A percentile compares a stretch with the other conserved stretches of the same genome.
phyloP scores from a whole-genome alignment of 345 rosid genomes.

The Bretschneidera sinensis region DNA sequence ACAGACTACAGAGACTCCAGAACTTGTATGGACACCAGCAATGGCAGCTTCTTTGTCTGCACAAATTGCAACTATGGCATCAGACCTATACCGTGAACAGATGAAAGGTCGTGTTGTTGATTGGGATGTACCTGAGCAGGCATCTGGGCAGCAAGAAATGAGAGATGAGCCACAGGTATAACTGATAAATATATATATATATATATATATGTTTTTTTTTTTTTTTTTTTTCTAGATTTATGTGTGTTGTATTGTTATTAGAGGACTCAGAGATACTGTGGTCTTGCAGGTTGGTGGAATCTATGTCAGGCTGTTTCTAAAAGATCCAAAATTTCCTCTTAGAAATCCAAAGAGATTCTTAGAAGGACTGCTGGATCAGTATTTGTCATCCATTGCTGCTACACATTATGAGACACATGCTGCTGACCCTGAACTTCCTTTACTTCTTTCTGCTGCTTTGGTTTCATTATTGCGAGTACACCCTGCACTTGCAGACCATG shows the following conservation, averaged over 20 bases:
- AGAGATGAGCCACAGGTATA: constrained; percentile 89
- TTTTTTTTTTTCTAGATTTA: neutral
- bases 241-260: too few relatives aligned
- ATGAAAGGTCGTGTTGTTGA: constrained; percentile 89
- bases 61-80: constrained; percentile 90
- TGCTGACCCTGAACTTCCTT: constrained; percentile 86
- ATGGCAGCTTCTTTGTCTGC: constrained; percentile 98
- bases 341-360: constrained; percentile 94
- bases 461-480: constrained; percentile 97
- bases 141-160: constrained; percentile 87
- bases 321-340: constrained; percentile 96
- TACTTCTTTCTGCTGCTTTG: constrained; percentile 97
- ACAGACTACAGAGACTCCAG: constrained; percentile 93
- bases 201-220: constrained; percentile 2
- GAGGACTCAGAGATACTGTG: constrained; percentile 18
- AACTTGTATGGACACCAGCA: constrained; percentile 99
- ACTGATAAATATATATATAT: neutral
- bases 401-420: constrained; percentile 77
- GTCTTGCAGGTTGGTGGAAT: constrained; percentile 88
- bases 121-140: constrained; percentile 98
- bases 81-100: constrained; percentile 87
- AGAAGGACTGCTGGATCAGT: constrained; percentile 97
- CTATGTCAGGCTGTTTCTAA: constrained; percentile 84
- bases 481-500: constrained; percentile 97
- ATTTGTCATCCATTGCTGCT: constrained; percentile 87